Conservation (phyloP, 345 rosid genomes). For the Boechera stricta region DNA sequence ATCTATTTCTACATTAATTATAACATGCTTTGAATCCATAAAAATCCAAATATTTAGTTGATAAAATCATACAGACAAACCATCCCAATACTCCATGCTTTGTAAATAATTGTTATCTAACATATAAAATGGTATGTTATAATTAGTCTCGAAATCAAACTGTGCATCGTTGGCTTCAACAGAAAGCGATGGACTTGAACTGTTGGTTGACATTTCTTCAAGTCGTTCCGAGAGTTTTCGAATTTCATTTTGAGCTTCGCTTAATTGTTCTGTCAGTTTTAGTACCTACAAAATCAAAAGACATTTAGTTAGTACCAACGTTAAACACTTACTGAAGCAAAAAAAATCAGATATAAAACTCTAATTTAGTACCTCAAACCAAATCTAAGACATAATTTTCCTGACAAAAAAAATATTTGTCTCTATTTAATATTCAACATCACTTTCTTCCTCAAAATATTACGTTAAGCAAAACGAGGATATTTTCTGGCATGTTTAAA, state of each 20-base stretch:
- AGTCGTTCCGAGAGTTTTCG: conserved; percentile 50
- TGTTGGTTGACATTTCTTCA: conserved; percentile 55
- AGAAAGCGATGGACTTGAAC: conserved; percentile 60
- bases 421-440: too few relatives aligned
- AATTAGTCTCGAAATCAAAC: conserved; percentile 51
- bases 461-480: background rate
- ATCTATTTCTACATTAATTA: conserved; percentile 27
- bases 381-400: too few relatives aligned
- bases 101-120: conserved; percentile 46
- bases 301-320: background rate
- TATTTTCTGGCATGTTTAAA: conserved; percentile 16
- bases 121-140: conserved; percentile 53
- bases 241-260: conserved; percentile 61
- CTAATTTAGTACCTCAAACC: too few relatives aligned
- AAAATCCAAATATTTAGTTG: background rate
- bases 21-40: background rate
- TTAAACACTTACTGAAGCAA: background rate
- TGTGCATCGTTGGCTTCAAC: conserved; percentile 52
- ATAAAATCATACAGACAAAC: conserved; percentile 42
- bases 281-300: conserved; percentile 48
- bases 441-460: too few relatives aligned
- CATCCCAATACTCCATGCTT: conserved; percentile 62
- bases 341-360: too few relatives aligned
- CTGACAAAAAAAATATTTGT: too few relatives aligned
- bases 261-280: conserved; percentile 57